These are phyloP conservation scores for Sugiyamaella grinbergsii DNA, from an alignment of 1,139 yeast genomes.

Conservation along the genomic window DNA sequence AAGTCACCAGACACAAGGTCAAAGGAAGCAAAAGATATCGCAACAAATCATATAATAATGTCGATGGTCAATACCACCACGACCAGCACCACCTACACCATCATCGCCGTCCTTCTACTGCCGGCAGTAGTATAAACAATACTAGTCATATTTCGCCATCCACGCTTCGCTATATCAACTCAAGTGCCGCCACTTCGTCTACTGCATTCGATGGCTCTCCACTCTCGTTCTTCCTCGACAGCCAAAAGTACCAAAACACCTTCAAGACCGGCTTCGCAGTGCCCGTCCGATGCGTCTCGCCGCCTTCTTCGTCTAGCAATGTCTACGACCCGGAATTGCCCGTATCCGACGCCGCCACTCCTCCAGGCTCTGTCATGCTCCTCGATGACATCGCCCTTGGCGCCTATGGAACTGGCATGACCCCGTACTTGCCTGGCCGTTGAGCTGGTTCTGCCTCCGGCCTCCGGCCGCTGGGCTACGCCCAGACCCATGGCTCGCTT, in stretches of 20 bases:
- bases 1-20: conserved; percentile 16
- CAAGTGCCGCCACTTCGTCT: conserved; percentile 1
- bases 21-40: conserved; percentile 11
- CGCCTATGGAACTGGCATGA: conserved; percentile 38
- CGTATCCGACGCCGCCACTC: conserved; percentile 30
- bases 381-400: conserved; percentile 31
- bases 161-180: conserved; percentile 17
- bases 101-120: neutral
- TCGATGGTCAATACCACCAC: neutral
- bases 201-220: conserved; percentile 12
- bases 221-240: conserved; percentile 19
- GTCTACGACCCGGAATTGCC: conserved; percentile 17
- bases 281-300: conserved; percentile 19
- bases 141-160: conserved; percentile 14
- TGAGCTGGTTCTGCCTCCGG: neutral
- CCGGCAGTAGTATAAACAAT: conserved; percentile 1
- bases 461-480: conserved; percentile 1
- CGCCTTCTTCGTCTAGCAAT: conserved; percentile 20
- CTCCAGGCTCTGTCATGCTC: conserved; percentile 37
- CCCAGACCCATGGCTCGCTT: conserved; percentile 3
- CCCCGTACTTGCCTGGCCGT: conserved; percentile 35
- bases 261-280: conserved; percentile 20
- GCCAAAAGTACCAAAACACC: conserved; percentile 21
- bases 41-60: neutral
- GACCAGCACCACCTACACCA: neutral